phyloP scores from a whole-genome alignment of 768 basidiomycete species.

The Holtermannia corniformis region DNA sequence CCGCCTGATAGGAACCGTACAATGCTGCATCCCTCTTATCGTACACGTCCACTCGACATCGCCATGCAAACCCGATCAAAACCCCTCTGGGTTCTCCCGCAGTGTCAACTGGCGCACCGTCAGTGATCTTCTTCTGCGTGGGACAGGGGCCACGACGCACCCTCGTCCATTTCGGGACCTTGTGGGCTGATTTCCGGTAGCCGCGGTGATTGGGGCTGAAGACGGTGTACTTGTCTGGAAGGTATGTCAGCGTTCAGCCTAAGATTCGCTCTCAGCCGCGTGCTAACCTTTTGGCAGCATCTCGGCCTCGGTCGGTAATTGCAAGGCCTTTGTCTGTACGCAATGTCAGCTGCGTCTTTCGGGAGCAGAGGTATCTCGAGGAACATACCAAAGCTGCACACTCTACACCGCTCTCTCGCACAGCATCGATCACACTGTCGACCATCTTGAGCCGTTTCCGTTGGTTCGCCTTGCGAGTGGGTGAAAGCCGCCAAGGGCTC shows the following conservation, averaged over 20 bases:
- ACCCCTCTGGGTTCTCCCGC: conserved; percentile 82
- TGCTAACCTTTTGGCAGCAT: conserved; percentile 59
- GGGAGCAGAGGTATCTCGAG: not conserved
- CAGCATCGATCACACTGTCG: conserved; percentile 83
- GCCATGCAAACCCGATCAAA: no score
- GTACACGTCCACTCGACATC: no score
- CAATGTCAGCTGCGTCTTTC: conserved; percentile 6
- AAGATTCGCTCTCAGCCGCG: not conserved
- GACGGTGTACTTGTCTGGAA: conserved; percentile 81
- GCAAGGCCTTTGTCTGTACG: conserved; percentile 58
- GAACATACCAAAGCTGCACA: conserved; percentile 63
- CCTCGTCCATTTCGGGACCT: conserved; percentile 94
- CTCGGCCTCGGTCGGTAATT: conserved; percentile 84
- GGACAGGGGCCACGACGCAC: conserved; percentile 46
- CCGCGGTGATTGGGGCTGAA: conserved; percentile 61
- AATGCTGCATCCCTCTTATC: no score
- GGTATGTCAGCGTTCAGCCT: not conserved
- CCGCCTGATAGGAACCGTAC: no score
- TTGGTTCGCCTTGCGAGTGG: conserved; percentile 84
- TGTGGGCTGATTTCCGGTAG: conserved; percentile 91
- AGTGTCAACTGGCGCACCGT: conserved; percentile 53
- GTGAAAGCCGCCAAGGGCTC: conserved; percentile 82
- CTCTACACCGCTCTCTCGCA: conserved; percentile 69
- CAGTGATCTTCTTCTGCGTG: conserved; percentile 1
- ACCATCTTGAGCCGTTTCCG: conserved; percentile 82